Evolutionary conservation across 768 basidiomycete species (phyloP).

Genomic region (Lepiota brunneoincarnata): DNA sequence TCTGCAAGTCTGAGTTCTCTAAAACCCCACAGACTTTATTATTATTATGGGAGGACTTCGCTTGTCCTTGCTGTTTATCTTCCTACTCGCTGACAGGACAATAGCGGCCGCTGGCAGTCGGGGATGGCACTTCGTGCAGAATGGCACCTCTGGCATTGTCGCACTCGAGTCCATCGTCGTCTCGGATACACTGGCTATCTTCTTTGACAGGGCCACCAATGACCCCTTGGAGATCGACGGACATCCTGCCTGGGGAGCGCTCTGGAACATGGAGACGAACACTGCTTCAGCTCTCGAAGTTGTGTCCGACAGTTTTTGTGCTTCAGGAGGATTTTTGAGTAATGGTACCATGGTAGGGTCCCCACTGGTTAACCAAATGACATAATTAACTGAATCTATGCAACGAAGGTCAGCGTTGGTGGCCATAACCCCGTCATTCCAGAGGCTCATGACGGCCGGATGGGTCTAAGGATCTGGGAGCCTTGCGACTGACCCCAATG

Average conservation of each 20-base stretch:
- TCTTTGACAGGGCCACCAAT: slow-evolving; percentile 29
- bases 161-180: slow-evolving; percentile 28
- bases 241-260: slow-evolving; percentile 43
- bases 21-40: not conserved
- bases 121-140: slow-evolving; percentile 27
- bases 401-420: slow-evolving; percentile 27
- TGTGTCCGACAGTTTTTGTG: slow-evolving; percentile 43
- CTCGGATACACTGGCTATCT: slow-evolving; percentile 26
- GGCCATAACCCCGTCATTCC: slow-evolving; percentile 26
- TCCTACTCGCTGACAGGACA: not conserved
- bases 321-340: slow-evolving; percentile 36
- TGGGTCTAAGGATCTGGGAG: slow-evolving; percentile 35
- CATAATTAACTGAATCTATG: not conserved
- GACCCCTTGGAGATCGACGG: slow-evolving; percentile 39
- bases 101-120: slow-evolving; percentile 11
- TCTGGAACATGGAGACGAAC: slow-evolving; percentile 40
- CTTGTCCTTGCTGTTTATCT: not conserved
- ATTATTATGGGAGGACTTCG: not conserved
- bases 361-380: slow-evolving; percentile 9
- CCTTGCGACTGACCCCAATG: slow-evolving; percentile 32
- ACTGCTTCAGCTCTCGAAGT: slow-evolving; percentile 31
- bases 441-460: slow-evolving; percentile 29
- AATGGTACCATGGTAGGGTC: slow-evolving; percentile 36
- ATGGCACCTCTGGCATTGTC: slow-evolving; percentile 25
- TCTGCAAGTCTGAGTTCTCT: not conserved